Conservation (phyloP, 2,329 filamentous ascomycete genomes). For the Neoascochyta sp. region DNA sequence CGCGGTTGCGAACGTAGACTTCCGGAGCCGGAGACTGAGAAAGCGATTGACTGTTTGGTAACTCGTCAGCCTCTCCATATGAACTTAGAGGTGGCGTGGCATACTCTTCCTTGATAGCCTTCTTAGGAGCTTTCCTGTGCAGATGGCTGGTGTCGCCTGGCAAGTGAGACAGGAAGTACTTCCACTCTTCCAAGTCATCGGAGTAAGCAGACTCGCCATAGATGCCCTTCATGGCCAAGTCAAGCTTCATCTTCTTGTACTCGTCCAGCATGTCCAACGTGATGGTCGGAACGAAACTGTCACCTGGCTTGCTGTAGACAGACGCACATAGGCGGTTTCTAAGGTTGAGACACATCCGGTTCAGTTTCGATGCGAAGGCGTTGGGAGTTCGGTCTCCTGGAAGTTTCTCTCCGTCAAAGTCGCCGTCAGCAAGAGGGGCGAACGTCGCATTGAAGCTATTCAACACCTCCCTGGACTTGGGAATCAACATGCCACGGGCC, state of each 20-base stretch:
- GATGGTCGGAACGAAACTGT: slow-evolving; percentile 10
- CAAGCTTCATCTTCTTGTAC: slow-evolving; percentile 8
- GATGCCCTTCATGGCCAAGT: slow-evolving; percentile 3
- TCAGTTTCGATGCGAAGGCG: slow-evolving; percentile 16
- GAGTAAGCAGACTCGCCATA: slow-evolving; percentile 1
- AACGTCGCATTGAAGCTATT: slow-evolving; percentile 18
- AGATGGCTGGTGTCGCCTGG: too few relatives aligned
- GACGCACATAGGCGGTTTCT: slow-evolving; percentile 2
- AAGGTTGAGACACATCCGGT: slow-evolving; percentile 8
- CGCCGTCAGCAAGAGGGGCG: too few relatives aligned
- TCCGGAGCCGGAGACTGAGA: too few relatives aligned
- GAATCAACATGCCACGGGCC: slow-evolving; percentile 9
- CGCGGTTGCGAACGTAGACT: too few relatives aligned
- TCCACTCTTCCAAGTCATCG: slow-evolving; percentile 7
- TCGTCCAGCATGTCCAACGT: slow-evolving; percentile 7
- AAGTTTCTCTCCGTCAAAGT: slow-evolving; percentile 4
- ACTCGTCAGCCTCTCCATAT: too few relatives aligned
- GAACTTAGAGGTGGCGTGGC: too few relatives aligned
- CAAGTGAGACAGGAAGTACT: slow-evolving; percentile 3
- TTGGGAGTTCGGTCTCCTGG: slow-evolving; percentile 3
- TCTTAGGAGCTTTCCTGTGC: too few relatives aligned
- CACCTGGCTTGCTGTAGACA: slow-evolving; percentile 6
- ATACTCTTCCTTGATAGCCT: too few relatives aligned
- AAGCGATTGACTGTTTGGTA: too few relatives aligned
- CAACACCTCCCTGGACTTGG: slow-evolving; percentile 2